Evolutionary conservation across 805 yeast genomes (phyloP).

Genomic region (Ogataea thermomethanolica): DNA sequence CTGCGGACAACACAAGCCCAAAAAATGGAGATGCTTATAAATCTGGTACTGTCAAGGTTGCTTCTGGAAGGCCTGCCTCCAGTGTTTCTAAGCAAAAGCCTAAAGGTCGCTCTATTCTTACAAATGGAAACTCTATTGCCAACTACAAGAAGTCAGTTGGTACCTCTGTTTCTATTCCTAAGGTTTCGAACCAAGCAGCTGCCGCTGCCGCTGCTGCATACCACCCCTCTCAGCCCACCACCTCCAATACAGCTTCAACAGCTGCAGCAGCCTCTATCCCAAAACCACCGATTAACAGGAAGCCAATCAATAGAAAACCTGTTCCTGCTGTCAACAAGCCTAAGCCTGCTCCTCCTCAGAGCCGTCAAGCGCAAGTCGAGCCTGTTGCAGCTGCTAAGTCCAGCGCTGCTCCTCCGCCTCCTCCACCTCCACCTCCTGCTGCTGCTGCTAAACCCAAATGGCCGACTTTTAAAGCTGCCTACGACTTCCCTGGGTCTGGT

Average conservation of each 20-base stretch:
- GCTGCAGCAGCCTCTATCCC: conserved; percentile 13
- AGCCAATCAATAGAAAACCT: conserved; percentile 22
- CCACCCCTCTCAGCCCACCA: conserved; percentile 23
- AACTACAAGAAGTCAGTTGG: conserved; percentile 25
- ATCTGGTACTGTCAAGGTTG: conserved; percentile 80
- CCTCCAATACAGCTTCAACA: no score
- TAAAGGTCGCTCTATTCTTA: conserved; percentile 40
- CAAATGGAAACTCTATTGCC: conserved; percentile 25
- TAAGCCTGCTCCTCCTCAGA: conserved; percentile 25
- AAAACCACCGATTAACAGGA: conserved; percentile 26
- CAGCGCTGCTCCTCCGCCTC: conserved; percentile 34
- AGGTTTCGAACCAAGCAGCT: conserved; percentile 30
- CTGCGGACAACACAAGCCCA: conserved; percentile 62
- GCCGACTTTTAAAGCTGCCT: conserved; percentile 82
- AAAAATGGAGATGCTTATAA: conserved; percentile 70
- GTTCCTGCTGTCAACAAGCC: conserved; percentile 24
- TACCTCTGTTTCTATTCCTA: conserved; percentile 10
- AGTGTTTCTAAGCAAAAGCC: conserved; percentile 76
- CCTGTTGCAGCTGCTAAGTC: conserved; percentile 10
- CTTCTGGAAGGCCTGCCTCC: conserved; percentile 71
- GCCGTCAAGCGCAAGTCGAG: conserved; percentile 9
- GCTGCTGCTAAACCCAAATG: conserved; percentile 55
- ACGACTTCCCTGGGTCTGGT: conserved; percentile 86
- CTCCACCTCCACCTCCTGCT: conserved; percentile 79
- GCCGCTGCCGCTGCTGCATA: conserved; percentile 40